Conservation (phyloP, 768 basidiomycete genomes). For the Rhodotorula toruloides region DNA sequence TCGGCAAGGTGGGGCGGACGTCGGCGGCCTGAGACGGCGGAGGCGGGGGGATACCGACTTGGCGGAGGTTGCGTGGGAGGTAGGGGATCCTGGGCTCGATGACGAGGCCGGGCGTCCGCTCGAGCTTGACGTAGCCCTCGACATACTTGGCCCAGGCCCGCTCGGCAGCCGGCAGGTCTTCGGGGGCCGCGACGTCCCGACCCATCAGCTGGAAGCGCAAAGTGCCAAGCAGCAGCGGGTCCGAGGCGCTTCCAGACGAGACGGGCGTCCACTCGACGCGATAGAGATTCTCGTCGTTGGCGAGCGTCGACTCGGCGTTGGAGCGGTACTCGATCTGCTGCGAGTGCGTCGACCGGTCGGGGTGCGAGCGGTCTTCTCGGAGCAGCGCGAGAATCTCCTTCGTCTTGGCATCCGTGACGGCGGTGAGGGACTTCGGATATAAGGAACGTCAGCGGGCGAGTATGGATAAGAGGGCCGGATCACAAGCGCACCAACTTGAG, state of each 20-base stretch:
- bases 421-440: constrained; percentile 68
- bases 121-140: constrained; percentile 45
- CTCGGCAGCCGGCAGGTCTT: constrained; percentile 48
- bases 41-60: constrained; percentile 13
- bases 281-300: constrained; percentile 51
- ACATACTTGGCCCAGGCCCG: constrained; percentile 51
- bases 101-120: constrained; percentile 17
- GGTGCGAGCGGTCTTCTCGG: constrained; percentile 37
- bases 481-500: constrained; percentile 72
- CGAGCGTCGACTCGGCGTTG: constrained; percentile 48
- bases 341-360: constrained; percentile 38
- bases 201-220: constrained; percentile 49
- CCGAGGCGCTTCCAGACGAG: constrained; percentile 28
- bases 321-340: constrained; percentile 51
- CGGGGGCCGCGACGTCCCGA: constrained; percentile 50
- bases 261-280: constrained; percentile 50
- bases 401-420: constrained; percentile 74
- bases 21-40: background rate
- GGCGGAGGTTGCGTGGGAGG: constrained; percentile 52
- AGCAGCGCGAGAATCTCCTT: constrained; percentile 57
- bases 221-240: background rate
- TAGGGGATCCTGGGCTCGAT: constrained; percentile 53
- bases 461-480: no score
- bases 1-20: constrained; percentile 8
- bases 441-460: no score